Evolutionary conservation across 2,329 filamentous ascomycete genomes (phyloP).

Genomic region (Verticillium nubilum): DNA sequence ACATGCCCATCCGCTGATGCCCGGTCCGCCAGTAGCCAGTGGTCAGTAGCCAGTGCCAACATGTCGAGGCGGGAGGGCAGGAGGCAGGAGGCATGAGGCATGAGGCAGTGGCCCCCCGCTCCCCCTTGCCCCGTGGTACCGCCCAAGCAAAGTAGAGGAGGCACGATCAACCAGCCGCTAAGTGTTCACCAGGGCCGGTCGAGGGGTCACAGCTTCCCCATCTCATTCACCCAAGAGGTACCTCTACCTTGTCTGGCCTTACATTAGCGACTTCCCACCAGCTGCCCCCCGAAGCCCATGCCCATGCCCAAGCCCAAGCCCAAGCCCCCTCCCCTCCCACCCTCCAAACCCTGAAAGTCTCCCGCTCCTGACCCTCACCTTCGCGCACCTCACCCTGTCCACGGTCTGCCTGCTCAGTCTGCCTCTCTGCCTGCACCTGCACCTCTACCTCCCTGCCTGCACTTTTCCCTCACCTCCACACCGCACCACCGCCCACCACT

Average conservation of each 20-base stretch:
- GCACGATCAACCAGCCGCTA: neutral
- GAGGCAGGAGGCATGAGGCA: neutral
- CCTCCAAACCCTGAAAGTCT: constrained; percentile 11
- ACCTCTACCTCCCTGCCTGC: constrained; percentile 4
- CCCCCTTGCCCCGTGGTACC: neutral
- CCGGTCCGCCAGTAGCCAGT: neutral
- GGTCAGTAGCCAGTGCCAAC: neutral
- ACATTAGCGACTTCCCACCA: neutral
- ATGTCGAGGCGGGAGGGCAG: too few species aligned
- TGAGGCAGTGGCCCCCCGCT: neutral
- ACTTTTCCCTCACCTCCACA: neutral
- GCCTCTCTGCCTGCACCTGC: neutral
- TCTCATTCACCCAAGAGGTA: neutral
- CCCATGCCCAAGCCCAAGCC: neutral
- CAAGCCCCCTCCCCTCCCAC: constrained; percentile 6
- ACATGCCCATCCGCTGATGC: neutral
- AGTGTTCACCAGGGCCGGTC: neutral
- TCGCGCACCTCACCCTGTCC: constrained; percentile 6
- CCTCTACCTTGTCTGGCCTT: neutral
- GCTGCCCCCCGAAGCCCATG: neutral
- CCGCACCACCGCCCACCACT: neutral
- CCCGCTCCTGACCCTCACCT: constrained; percentile 6
- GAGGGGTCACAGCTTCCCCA: neutral
- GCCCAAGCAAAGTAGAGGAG: neutral
- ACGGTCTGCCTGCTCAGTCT: constrained; percentile 1